phyloP scores from a whole-genome alignment of 1,139 yeast genomes.

The Starmera stellimalicola region DNA sequence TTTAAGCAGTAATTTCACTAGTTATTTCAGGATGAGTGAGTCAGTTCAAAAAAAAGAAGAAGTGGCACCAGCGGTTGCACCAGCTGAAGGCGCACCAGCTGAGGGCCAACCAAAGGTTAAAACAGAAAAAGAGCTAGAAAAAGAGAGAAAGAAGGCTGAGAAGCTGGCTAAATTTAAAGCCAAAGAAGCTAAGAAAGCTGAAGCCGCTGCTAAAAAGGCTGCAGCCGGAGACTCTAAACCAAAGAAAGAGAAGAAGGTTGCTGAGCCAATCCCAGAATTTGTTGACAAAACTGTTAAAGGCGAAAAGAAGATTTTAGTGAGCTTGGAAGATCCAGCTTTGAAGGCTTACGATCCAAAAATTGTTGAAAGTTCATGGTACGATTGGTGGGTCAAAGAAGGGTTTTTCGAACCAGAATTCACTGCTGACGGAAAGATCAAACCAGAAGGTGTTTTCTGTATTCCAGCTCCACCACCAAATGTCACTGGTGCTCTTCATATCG shows the following conservation, averaged over 20 bases:
- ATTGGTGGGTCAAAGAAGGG: conserved; percentile 92
- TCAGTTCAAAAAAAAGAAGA: conserved; percentile 3
- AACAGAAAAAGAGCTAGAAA: conserved; percentile 75
- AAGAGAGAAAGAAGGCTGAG: conserved; percentile 94
- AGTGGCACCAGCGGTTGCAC: conserved; percentile 4
- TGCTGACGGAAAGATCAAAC: conserved; percentile 62
- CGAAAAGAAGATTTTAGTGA: conserved; percentile 77
- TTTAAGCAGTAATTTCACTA: background rate
- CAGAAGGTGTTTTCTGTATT: conserved; percentile 78
- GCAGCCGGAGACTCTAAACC: conserved; percentile 37
- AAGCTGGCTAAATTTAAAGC: conserved; percentile 92
- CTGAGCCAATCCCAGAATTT: conserved; percentile 72
- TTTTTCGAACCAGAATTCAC: conserved; percentile 82
- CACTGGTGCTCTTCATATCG: conserved; percentile 97
- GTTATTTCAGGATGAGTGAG: conserved; percentile 11
- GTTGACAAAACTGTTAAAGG: conserved; percentile 79
- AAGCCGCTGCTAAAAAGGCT: conserved; percentile 27
- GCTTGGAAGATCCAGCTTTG: conserved; percentile 85
- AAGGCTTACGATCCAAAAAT: conserved; percentile 89
- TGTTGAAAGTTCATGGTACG: conserved; percentile 96
- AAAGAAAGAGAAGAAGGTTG: conserved; percentile 66
- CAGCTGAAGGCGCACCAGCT: conserved; percentile 6
- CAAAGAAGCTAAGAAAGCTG: conserved; percentile 71
- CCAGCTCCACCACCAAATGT: conserved; percentile 99
- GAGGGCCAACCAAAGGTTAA: conserved; percentile 26